phyloP scores from a whole-genome alignment of 31 red algal species.

The Asparagopsis taxiformis region DNA sequence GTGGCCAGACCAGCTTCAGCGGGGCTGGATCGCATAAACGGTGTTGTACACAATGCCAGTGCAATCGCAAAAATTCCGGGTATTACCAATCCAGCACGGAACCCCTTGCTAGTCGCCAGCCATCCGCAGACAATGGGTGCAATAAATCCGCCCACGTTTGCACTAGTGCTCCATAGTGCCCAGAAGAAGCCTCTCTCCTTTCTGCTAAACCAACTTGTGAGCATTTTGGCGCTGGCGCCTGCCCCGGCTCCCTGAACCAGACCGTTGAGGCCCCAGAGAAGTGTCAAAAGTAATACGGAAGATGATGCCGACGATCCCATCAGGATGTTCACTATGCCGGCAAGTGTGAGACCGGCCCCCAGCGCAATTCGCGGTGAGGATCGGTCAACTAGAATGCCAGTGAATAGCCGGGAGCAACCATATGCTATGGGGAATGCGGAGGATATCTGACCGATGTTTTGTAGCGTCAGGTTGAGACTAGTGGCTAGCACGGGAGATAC shows the following conservation, averaged over 20 bases:
- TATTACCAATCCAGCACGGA: constrained; percentile 64
- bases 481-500: constrained; percentile 55
- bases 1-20: constrained; percentile 39
- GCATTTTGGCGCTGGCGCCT: constrained; percentile 70
- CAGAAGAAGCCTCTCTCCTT: constrained; percentile 78
- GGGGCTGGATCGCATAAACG: constrained; percentile 56
- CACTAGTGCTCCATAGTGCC: constrained; percentile 78
- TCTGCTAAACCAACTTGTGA: constrained; percentile 62
- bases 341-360: constrained; percentile 40
- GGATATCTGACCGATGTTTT: constrained; percentile 64
- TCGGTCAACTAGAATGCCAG: constrained; percentile 75
- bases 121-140: constrained; percentile 72
- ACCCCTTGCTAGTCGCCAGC: constrained; percentile 42
- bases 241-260: constrained; percentile 84
- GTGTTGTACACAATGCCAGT: constrained; percentile 26
- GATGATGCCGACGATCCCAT: constrained; percentile 40
- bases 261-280: constrained; percentile 76
- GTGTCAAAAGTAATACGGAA: constrained; percentile 32
- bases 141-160: constrained; percentile 80
- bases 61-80: constrained; percentile 57
- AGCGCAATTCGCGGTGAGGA: constrained; percentile 49
- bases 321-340: constrained; percentile 68
- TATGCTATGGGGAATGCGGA: constrained; percentile 84
- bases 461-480: constrained; percentile 34
- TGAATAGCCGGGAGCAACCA: constrained; percentile 63